Evolutionary conservation across 768 basidiomycete genomes (phyloP).

Genomic region (Lentinula aciculospora): DNA sequence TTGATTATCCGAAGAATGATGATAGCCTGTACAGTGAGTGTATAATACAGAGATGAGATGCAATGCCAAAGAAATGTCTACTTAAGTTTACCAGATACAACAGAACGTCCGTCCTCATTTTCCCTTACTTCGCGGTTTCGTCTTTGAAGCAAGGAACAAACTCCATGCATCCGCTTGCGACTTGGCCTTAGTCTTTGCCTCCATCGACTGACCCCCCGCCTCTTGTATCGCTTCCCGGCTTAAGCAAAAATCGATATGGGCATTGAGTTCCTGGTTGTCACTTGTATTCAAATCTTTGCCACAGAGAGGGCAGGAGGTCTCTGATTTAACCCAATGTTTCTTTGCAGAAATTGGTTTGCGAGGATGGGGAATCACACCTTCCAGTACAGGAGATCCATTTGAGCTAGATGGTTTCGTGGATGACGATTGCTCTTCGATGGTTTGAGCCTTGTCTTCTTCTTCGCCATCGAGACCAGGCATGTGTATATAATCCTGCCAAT

Average conservation of each 20-base stretch:
- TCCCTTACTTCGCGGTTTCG: conserved; percentile 5
- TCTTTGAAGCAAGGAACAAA: conserved; percentile 8
- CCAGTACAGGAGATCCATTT: background rate
- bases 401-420: background rate
- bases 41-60: background rate
- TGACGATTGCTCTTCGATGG: background rate
- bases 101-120: background rate
- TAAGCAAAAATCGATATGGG: conserved; percentile 87
- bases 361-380: background rate
- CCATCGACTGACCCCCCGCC: conserved; percentile 45
- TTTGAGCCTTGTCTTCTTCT: conserved; percentile 33
- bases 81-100: background rate
- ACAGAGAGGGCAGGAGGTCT: conserved; percentile 68
- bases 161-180: conserved; percentile 1
- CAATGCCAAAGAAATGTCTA: background rate
- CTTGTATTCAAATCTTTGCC: conserved; percentile 53
- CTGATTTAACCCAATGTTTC: conserved; percentile 21
- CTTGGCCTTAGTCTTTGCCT: conserved; percentile 8
- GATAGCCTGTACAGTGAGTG: background rate
- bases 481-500: conserved; percentile 35
- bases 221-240: conserved; percentile 73
- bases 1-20: conserved; percentile 2
- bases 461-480: conserved; percentile 50
- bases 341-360: background rate
- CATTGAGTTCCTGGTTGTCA: conserved; percentile 71